Percentiles rank a stretch among this genome's conserved stretches.
These are phyloP conservation scores for Ascodesmis nigricans DNA, from an alignment of 495 filamentous ascomycete genomes.

Conservation along the genomic window DNA sequence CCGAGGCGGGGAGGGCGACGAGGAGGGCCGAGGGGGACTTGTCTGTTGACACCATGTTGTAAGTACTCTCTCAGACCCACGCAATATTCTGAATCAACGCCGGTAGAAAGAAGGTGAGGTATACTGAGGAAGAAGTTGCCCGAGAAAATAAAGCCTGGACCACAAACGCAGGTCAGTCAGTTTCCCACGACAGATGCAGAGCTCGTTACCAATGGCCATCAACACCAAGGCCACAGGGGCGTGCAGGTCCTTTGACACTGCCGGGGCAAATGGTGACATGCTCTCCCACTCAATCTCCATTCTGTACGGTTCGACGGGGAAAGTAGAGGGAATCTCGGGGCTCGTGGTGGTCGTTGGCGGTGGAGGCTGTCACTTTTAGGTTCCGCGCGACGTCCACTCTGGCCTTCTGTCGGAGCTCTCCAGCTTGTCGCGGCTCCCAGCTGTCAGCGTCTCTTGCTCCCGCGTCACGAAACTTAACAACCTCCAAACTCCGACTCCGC, in stretches of 20 bases:
- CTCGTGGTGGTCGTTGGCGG: slow-evolving; percentile 6
- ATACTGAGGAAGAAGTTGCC: slow-evolving; percentile 19
- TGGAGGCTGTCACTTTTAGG: no score
- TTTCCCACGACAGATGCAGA: slow-evolving; percentile 63
- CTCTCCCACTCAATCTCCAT: slow-evolving; percentile 17
- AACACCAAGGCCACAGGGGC: slow-evolving; percentile 64
- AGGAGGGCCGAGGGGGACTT: slow-evolving; percentile 58
- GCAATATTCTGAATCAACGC: no score
- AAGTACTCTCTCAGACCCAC: no score
- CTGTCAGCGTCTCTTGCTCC: no score
- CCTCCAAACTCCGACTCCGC: no score
- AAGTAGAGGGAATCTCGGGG: slow-evolving; percentile 9
- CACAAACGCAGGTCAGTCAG: slow-evolving; percentile 3
- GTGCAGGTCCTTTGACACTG: slow-evolving; percentile 61
- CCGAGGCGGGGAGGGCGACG: slow-evolving; percentile 68
- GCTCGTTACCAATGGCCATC: slow-evolving; percentile 43
- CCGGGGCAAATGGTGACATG: slow-evolving; percentile 51
- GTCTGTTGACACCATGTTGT: no score
- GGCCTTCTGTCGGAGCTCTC: no score
- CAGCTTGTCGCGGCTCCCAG: no score
- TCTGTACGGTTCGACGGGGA: slow-evolving; percentile 4
- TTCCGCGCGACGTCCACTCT: no score
- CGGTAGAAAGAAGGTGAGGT: no score
- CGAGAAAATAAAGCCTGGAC: slow-evolving; percentile 15
- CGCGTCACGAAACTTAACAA: no score